phyloP scores from a whole-genome alignment of 2,329 filamentous ascomycete genomes.

The Elsinoe arachidis region DNA sequence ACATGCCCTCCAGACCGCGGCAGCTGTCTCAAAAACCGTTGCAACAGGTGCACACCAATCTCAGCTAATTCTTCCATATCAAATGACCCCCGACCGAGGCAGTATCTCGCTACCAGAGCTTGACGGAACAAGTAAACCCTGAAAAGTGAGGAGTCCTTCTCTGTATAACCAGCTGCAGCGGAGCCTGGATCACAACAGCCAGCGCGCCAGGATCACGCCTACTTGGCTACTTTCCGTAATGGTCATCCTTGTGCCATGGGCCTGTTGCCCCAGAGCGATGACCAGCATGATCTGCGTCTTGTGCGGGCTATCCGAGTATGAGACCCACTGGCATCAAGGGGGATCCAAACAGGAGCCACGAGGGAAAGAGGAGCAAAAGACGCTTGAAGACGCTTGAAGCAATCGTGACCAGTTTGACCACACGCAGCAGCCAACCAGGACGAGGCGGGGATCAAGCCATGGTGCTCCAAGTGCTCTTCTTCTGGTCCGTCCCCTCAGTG shows the following conservation, averaged over 20 bases:
- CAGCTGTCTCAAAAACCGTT: background rate
- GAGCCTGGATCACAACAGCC: constrained; percentile 1
- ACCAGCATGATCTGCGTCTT: background rate
- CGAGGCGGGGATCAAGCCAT: constrained; percentile 9
- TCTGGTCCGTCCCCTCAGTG: background rate
- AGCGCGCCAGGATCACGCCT: background rate
- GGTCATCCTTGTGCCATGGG: constrained; percentile 8
- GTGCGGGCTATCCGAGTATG: background rate
- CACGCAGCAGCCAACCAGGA: background rate
- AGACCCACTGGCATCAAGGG: constrained; percentile 6
- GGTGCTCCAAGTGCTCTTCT: background rate
- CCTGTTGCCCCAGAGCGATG: background rate
- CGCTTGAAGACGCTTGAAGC: background rate
- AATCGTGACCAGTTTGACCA: background rate
- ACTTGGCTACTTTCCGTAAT: background rate
- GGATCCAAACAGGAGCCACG: background rate
- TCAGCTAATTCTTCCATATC: constrained; percentile 7
- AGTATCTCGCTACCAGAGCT: background rate
- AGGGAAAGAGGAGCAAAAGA: background rate
- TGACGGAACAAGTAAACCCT: constrained; percentile 3
- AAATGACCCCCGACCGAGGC: background rate
- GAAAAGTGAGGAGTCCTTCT: constrained; percentile 1
- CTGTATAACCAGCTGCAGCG: constrained; percentile 3
- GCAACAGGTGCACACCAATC: background rate
- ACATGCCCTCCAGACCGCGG: background rate